These are phyloP conservation scores for Rubroboletus pulcherrimus DNA, from an alignment of 768 basidiomycete genomes.

Conservation along the genomic window DNA sequence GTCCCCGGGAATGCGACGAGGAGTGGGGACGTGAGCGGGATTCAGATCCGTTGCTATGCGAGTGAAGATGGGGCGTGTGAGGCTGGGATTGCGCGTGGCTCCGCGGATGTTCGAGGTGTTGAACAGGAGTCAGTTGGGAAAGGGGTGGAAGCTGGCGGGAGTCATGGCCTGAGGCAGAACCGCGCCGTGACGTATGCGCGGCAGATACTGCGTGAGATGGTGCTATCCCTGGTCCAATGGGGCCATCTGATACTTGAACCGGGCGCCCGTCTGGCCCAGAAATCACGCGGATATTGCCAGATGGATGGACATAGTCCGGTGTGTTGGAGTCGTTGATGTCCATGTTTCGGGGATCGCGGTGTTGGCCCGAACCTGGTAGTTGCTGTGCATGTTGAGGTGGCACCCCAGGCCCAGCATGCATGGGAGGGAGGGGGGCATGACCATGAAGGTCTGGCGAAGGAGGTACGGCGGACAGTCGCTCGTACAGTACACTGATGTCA, in stretches of 20 bases:
- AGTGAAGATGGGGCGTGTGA: constrained; percentile 42
- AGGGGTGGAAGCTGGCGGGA: constrained; percentile 48
- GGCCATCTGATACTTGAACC: constrained; percentile 47
- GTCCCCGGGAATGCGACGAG: constrained; percentile 49
- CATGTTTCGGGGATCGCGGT: constrained; percentile 39
- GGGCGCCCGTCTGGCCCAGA: constrained; percentile 49
- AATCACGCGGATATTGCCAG: constrained; percentile 45
- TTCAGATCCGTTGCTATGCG: constrained; percentile 39
- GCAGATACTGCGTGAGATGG: constrained; percentile 37
- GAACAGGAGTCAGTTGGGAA: constrained; percentile 44
- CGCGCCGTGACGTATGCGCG: constrained; percentile 42
- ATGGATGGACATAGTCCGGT: constrained; percentile 48
- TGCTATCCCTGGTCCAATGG: constrained; percentile 38
- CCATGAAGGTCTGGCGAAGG: constrained; percentile 51
- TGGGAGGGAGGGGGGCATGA: constrained; percentile 33
- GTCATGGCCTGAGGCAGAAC: constrained; percentile 41
- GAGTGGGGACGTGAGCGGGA: constrained; percentile 49
- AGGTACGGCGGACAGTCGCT: constrained; percentile 62
- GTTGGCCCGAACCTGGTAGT: constrained; percentile 16
- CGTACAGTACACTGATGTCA: constrained; percentile 63
- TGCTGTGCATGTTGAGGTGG: constrained; percentile 34
- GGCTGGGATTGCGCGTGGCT: constrained; percentile 34
- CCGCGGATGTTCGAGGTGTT: constrained; percentile 35
- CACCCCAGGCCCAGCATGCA: constrained; percentile 34
- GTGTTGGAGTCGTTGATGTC: constrained; percentile 47